Evolutionary conservation across 2,329 filamentous ascomycete species (phyloP), one percentile per base, ranked within the genome.

Genomic region (Harringtonia lauricola): DNA sequence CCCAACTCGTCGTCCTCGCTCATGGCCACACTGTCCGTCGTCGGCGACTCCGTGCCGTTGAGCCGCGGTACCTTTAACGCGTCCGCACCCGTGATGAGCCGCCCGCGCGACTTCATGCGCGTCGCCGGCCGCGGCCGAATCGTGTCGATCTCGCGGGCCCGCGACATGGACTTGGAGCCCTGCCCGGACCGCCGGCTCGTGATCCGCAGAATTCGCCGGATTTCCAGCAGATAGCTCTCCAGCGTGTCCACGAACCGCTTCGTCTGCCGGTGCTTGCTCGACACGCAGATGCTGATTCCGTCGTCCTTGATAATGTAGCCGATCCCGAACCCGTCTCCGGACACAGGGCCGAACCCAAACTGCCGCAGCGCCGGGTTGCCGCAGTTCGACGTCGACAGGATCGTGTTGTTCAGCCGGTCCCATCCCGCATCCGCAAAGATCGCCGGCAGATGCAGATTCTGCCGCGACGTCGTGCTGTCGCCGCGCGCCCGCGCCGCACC

Each of bases 291-390:
- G 38, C 82, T 87, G 48, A 96, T 85, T 39, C 79, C 76, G 42
- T 92, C 86, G 52, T 94, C 87, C 64, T 98, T 98, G 74, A 98
- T 95, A 56, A 98, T 96, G 66, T 98, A 98, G 3, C 92, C 92
- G 44, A 98, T 95, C 26, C 92, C 92, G 57, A 96, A 96, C 0
- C 92, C 92, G 52, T 95, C 88, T 2, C 81, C 90, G 1, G 86
- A 90, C 0, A 90, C 94, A 2, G 92, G 92, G 0, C 92, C 92
- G 59, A 98, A 98, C 4, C 92, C 92, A 55, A 98, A 98, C 55
- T 96, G 90, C 2, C 92, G 81, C 17, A 98, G 78, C 0, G 83
- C 87, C 0, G 92, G 92, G 63, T 96, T 98, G 47, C 92, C 92
- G 63, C 92, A 98, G 69, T 98, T 98, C n/a, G 89, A 95, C 0